Evolutionary conservation across 192 early-diverging fungal species (phyloP), one percentile per base, ranked within the genome.

Genomic region (Backusella australiensis): DNA sequence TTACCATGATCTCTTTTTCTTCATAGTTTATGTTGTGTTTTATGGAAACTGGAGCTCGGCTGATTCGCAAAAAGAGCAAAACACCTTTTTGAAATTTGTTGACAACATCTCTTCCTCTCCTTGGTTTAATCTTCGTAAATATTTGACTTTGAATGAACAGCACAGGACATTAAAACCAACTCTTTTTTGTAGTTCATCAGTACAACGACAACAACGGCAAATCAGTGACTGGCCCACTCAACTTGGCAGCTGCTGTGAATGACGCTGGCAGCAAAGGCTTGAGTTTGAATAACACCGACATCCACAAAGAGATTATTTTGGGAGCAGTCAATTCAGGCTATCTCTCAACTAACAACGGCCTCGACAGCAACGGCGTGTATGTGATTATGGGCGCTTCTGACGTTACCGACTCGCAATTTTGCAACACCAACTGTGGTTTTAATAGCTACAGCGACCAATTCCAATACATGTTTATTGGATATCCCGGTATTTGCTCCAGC

Each of bases 391-490:
- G 49, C 3, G 77, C 34, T 23, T 49, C 53, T 26, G 65, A 83
- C 46, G 78, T 83, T 14, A 49, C 59, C 8, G 82, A 83, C 21
- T 42, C 67, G 4, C 72, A 75, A 32, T 77, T 83, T 53, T 83
- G 82, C 56, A 76, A 53, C 26, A 35, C 34, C 7, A 59, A 79
- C 26, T 83, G 82, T 52, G 75, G 78, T 38, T 80, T 80, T 41
- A 79, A 83, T 44, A 49, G 42, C 29, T 75, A 74, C 53, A 75
- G 65, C 44, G 78, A 79, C 63, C 59, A 83, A 11, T 80, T 80
- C 26, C 75, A 79, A 56, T 83, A 79, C 29, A 77, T 79, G 53
- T 77, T 69, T 39, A 80, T 83, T 75, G 82, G 82, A n/a, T 71
- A 83, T 72, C 82, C 82, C 69, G 71, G 68, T 15, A 29, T 14